phyloP scores from a whole-genome alignment of 352 stramenopile species.

The Achlya hypogyna region DNA sequence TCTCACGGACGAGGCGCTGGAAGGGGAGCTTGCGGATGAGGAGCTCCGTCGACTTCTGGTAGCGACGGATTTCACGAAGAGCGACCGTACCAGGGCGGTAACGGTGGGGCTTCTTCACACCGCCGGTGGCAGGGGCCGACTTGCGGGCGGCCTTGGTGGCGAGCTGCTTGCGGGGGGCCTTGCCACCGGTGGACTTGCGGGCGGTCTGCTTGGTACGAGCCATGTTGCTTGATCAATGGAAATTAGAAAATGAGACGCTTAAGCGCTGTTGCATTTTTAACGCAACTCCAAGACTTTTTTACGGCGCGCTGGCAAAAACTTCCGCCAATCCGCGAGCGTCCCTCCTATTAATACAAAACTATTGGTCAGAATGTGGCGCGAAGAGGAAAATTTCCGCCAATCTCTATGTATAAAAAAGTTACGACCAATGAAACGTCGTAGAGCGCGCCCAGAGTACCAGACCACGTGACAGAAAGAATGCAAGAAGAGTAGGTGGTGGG shows the following conservation, averaged over 20 bases:
- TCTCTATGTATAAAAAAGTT: background rate
- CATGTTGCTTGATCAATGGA: slow-evolving; percentile 18
- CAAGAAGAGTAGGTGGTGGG: background rate
- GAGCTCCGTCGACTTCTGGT: slow-evolving; percentile 84
- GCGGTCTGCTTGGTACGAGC: slow-evolving; percentile 25
- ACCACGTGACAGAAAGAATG: background rate
- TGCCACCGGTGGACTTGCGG: slow-evolving; percentile 22
- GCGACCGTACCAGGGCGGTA: slow-evolving; percentile 78
- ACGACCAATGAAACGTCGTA: background rate
- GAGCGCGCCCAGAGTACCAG: background rate
- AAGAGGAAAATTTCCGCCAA: slow-evolving; percentile 3
- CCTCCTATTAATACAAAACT: background rate
- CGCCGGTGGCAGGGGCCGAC: slow-evolving; percentile 27
- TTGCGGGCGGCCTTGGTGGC: slow-evolving; percentile 30
- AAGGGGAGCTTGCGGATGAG: slow-evolving; percentile 78
- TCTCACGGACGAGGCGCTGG: slow-evolving; percentile 67
- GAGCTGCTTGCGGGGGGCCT: slow-evolving; percentile 27
- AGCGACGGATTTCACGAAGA: slow-evolving; percentile 78
- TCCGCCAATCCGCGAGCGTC: background rate
- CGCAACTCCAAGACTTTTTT: background rate
- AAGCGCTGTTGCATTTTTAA: background rate
- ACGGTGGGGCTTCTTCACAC: slow-evolving; percentile 34
- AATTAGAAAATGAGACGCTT: background rate
- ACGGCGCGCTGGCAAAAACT: background rate
- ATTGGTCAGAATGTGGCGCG: background rate